phyloP scores from a whole-genome alignment of 352 stramenopile species.

The Phytophthora litchii region DNA sequence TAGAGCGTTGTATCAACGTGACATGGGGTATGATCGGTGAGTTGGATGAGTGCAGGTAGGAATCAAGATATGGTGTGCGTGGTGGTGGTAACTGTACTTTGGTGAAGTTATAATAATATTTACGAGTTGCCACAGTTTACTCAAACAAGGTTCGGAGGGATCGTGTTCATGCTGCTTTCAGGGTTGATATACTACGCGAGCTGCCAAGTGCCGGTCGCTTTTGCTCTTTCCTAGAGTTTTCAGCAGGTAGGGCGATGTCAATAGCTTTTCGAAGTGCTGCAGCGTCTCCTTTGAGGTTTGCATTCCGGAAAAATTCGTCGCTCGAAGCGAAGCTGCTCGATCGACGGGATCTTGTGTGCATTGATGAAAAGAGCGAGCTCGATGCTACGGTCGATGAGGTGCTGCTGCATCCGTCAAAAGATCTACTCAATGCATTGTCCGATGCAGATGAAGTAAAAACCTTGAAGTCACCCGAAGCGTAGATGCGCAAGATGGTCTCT shows the following conservation, averaged over 20 bases:
- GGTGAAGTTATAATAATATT: constrained; percentile 49
- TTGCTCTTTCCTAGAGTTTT: constrained; percentile 15
- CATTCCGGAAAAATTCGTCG: constrained; percentile 42
- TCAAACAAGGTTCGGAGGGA: constrained; percentile 12
- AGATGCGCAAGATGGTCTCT: constrained; percentile 65
- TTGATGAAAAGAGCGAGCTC: constrained; percentile 23
- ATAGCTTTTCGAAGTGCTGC: constrained; percentile 18
- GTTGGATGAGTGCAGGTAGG: constrained; percentile 12
- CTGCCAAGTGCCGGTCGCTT: constrained; percentile 8
- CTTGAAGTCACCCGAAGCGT: constrained; percentile 66
- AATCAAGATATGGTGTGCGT: constrained; percentile 11
- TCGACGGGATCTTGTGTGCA: constrained; percentile 19
- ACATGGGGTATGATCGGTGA: constrained; percentile 81
- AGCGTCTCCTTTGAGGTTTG: constrained; percentile 8
- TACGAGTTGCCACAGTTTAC: constrained; percentile 37
- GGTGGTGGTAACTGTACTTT: constrained; percentile 27
- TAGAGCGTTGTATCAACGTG: constrained; percentile 79
- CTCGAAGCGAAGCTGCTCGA: constrained; percentile 52
- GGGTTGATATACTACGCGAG: constrained; percentile 18
- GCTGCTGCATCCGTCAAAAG: constrained; percentile 47
- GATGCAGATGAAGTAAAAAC: constrained; percentile 51
- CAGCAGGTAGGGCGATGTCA: constrained; percentile 5
- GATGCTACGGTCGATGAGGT: constrained; percentile 23
- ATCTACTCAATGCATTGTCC: constrained; percentile 21
- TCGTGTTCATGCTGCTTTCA: constrained; percentile 33